These are phyloP conservation scores for Nannizziopsis arthrosporioides DNA, from an alignment of 2,329 filamentous ascomycete species.

Conservation along the genomic window DNA sequence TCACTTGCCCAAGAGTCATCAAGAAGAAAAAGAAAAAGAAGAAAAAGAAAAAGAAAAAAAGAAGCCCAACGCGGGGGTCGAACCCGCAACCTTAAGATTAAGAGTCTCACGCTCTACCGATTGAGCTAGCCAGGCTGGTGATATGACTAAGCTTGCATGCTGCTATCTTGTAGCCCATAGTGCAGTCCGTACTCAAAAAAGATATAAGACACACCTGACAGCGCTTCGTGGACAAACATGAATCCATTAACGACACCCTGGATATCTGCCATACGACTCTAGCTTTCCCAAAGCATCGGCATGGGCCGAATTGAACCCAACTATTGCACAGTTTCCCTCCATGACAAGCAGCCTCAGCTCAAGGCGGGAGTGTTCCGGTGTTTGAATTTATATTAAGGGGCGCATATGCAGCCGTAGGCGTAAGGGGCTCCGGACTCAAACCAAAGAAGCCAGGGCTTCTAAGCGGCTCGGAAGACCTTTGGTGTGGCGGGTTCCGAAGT, in stretches of 20 bases:
- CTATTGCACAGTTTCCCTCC: no score
- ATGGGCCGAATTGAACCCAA: no score
- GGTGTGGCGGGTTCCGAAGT: background rate
- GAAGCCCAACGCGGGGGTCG: constrained; percentile 33
- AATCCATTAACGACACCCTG: no score
- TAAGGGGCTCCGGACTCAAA: background rate
- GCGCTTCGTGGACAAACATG: background rate
- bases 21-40: no score
- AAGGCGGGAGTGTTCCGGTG: no score
- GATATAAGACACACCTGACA: background rate
- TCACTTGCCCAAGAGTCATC: no score
- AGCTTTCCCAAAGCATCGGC: no score
- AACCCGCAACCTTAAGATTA: constrained; percentile 35
- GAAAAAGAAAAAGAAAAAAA: constrained; percentile 2
- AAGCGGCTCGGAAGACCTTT: background rate
- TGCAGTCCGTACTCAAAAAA: background rate
- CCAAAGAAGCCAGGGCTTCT: background rate
- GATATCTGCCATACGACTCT: no score
- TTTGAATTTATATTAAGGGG: background rate
- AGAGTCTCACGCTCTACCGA: constrained; percentile 64
- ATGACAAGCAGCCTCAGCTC: no score
- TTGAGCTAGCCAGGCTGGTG: constrained; percentile 43
- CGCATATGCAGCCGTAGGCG: background rate
- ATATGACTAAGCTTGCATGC: background rate
- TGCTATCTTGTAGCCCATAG: no score